These are phyloP conservation scores for Pulveroboletus sp. DNA, from an alignment of 768 basidiomycete species.

Conservation along the genomic window DNA sequence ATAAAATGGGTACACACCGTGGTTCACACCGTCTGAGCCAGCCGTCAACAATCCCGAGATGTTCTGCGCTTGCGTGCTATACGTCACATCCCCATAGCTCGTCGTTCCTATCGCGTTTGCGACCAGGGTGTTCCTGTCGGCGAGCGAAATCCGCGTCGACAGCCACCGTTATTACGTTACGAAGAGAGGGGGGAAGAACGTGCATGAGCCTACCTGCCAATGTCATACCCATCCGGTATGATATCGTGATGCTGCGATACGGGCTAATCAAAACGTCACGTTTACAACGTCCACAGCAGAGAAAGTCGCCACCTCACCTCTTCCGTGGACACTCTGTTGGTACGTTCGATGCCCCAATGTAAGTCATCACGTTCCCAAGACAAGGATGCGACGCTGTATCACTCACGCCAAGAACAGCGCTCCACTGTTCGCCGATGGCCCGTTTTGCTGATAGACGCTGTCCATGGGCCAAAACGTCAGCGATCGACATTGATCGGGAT, in stretches of 20 bases:
- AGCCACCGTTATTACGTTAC: too few species aligned
- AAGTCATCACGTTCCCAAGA: neutral
- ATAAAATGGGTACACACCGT: conserved; percentile 32
- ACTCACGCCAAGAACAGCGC: conserved; percentile 58
- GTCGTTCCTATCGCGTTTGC: conserved; percentile 35
- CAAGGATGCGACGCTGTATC: neutral
- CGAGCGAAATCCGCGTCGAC: neutral
- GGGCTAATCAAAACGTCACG: conserved; percentile 15
- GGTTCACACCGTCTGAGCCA: conserved; percentile 50
- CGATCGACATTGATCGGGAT: neutral
- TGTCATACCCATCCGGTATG: conserved; percentile 44
- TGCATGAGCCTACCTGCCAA: conserved; percentile 35
- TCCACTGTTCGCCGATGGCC: conserved; percentile 42
- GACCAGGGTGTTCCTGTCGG: conserved; percentile 36
- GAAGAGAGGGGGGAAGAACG: neutral
- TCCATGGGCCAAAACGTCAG: neutral
- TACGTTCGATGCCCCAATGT: too few species aligned
- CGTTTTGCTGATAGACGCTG: conserved; percentile 55
- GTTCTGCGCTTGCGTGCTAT: conserved; percentile 41
- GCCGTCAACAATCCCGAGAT: conserved; percentile 51
- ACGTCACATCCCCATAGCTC: conserved; percentile 41
- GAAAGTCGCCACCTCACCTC: conserved; percentile 23
- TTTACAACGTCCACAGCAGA: neutral
- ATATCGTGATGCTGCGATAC: conserved; percentile 37
- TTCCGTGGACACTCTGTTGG: conserved; percentile 43